Percentiles rank a stretch among this genome's conserved stretches.
phyloP scores from a whole-genome alignment of 345 rosid species.

The Euphorbia tirucalli region DNA sequence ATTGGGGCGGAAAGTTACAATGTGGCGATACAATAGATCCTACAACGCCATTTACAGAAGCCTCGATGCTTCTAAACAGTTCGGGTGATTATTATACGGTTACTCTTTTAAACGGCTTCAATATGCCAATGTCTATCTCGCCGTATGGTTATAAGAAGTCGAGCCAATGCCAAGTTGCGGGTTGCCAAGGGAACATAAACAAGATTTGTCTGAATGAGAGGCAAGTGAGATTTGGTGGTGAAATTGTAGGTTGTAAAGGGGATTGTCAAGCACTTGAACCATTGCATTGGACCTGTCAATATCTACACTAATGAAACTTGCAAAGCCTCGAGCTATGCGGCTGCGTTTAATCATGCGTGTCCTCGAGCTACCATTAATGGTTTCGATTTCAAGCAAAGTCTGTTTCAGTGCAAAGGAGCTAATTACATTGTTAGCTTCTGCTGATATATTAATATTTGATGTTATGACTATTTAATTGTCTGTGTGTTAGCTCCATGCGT shows the following conservation, averaged over 20 bases:
- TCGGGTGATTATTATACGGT: background rate
- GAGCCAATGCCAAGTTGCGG: background rate
- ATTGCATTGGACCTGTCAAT: background rate
- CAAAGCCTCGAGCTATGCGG: background rate
- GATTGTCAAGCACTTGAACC: background rate
- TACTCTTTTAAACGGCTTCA: background rate
- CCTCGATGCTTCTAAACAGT: too few species aligned
- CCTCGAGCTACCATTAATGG: background rate
- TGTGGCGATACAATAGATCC: background rate
- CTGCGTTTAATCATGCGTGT: background rate
- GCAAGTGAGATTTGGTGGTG: background rate
- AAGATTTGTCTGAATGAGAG: background rate
- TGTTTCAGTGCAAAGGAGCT: background rate
- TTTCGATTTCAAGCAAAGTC: background rate
- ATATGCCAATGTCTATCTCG: background rate
- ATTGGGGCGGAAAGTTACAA: background rate
- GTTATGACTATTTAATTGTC: too few species aligned
- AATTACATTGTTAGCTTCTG: background rate
- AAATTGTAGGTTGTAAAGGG: background rate
- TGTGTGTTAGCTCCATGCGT: too few species aligned
- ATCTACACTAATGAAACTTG: background rate
- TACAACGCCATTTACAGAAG: too few species aligned
- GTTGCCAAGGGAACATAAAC: background rate
- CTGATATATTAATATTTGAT: too few species aligned
- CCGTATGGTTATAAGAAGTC: background rate